Base-by-base conservation (phyloP, 2,329 filamentous ascomycete species). In the Fusarium longipes region DNA sequence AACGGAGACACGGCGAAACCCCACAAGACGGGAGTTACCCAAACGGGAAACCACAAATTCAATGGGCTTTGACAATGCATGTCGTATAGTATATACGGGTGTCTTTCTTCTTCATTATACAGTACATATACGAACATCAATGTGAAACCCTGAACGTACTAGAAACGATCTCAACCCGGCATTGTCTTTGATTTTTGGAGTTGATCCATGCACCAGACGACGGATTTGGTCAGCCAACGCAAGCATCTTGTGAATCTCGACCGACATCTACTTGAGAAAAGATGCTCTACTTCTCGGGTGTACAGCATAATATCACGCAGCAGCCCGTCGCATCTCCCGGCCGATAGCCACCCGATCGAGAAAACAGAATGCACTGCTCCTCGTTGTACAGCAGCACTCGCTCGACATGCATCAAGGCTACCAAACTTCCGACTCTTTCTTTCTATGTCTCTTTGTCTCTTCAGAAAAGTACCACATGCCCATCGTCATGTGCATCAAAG, bases 361-460 rank as follows among this genome's bases (percentile, higher is more conserved):
- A 27, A 45, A 40, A 39, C 32, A 36, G 39, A 25, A 45, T 64
- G 33, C 48, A 51, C 25, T 20, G 24, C 10, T 50, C 65, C 25
- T 65, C 60, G 63, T 55, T 55, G 63, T 68, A 63, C 55, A 50
- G 64, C 63, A 58, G 61, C 58, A 50, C 49, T 57, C 58, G 65
- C 32, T 59, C 50, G 22, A 48, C 32, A 14, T 50, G 44, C n/a
- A 27, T 59, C 32, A 45, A 51, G 38, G 53, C 61, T 30, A 27
- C 38, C 38, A 22, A 25, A 35, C 25, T 17, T 15, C 43, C 17
- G 44, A 36, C 8, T 17, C 39, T 22, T 32, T 20, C 15, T 18
- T 29, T n/a, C 33, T 30, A 24, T n/a, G 27, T 9, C 10, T 17
- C 22, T 12, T 39, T 30, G 17, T 18, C 7, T 24, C 35, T 42